Percentiles rank a stretch among this genome's conserved stretches.
phyloP scores from a whole-genome alignment of 225 moss, liverwort and hornwort genomes.

The Takakia lepidozioides region DNA sequence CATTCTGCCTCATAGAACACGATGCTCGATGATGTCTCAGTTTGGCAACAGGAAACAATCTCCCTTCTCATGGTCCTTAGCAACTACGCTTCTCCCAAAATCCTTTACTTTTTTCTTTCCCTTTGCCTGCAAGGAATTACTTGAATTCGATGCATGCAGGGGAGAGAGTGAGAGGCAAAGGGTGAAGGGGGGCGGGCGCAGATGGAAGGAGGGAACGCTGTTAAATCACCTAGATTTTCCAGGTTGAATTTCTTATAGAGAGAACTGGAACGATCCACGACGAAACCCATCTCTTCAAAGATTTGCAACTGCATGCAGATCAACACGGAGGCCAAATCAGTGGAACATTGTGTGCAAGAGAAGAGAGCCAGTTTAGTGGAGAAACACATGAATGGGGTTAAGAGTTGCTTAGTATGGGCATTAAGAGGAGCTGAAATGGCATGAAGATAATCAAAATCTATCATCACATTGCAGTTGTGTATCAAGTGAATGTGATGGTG shows the following conservation, averaged over 20 bases:
- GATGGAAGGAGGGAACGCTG: too few relatives aligned
- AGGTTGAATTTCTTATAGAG: slow-evolving; percentile 48
- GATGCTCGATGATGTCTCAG: too few relatives aligned
- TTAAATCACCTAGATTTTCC: slow-evolving; percentile 56
- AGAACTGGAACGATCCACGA: slow-evolving; percentile 29
- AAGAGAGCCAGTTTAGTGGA: too few relatives aligned
- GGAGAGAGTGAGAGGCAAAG: too few relatives aligned
- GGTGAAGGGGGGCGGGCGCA: too few relatives aligned
- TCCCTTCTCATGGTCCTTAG: slow-evolving; percentile 29
- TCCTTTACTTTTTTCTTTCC: too few relatives aligned
- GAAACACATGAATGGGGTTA: not conserved
- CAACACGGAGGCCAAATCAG: not conserved
- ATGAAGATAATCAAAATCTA: not conserved
- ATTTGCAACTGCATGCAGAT: slow-evolving; percentile 34
- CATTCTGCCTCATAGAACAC: too few relatives aligned
- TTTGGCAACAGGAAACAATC: too few relatives aligned
- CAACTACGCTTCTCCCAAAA: slow-evolving; percentile 16
- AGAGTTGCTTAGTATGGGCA: not conserved
- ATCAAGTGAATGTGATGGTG: too few relatives aligned
- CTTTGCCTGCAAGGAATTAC: too few relatives aligned
- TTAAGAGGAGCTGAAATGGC: not conserved
- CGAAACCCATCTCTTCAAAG: slow-evolving; percentile 49
- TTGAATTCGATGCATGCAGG: too few relatives aligned
- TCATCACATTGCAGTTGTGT: not conserved
- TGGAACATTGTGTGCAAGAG: too few relatives aligned